Evolutionary conservation across 768 basidiomycete genomes (phyloP), one percentile per base, ranked within the genome.

Genomic region (Cyathus striatus): DNA sequence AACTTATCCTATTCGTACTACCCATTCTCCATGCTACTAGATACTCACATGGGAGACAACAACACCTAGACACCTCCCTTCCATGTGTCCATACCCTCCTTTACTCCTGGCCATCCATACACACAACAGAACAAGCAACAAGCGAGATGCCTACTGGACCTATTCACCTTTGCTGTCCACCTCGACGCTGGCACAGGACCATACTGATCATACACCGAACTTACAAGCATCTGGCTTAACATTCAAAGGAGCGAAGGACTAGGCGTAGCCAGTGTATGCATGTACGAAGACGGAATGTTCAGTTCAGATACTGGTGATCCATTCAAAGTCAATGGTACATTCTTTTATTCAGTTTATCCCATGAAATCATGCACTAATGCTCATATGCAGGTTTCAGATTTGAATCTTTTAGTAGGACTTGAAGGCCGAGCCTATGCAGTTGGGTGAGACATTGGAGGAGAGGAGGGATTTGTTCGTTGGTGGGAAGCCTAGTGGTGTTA

Each of bases 161-260:
- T 96, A 30, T 94, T 93, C 66, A 67, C 84, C 18, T 86, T 90
- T 22, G 92, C 91, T 9, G 95, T 98, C 6, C 73, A 98, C 13
- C 79, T 99, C 25, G 95, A 98, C 53, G 95, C 94, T 0, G 94
- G 94, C 1, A 94, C 94, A 0, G 95, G 94, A 0, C 83, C 78
- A 43, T 54, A 64, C 1, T 98, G 94, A 95, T 62, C 61, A 9
- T 98, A 86, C 61, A 70, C 64, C 5, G 92, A 94, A 45, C 59
- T n/a, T n/a, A n/a, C n/a, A 71, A 4, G 64, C 58, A 0, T 74
- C 77, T 0, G 77, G 75, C 0, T 54, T 68, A 43, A 67, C 60
- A 0, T 91, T 81, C 59, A 57, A 66, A 73, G 86, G 52, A 93
- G 77, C 4, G 89, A 83, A 57, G 95, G 95, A 0, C 66, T 99